Evolutionary conservation across 2,329 filamentous ascomycete genomes (phyloP).

Genomic region (Colletotrichum shisoi): DNA sequence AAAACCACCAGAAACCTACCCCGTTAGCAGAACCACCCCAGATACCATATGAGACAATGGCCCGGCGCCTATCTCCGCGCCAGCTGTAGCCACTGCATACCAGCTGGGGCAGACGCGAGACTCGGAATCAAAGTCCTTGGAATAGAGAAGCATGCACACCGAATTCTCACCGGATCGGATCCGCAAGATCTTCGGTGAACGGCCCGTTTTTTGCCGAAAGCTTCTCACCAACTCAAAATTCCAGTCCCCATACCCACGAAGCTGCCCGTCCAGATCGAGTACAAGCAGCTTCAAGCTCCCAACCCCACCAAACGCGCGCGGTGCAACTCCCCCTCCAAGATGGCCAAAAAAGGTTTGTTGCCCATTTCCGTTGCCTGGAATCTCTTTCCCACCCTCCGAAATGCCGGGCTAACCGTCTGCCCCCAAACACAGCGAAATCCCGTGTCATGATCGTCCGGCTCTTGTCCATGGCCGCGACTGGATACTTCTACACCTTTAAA

Average conservation of each 20-base stretch:
- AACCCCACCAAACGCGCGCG: conserved; percentile 15
- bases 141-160: neutral
- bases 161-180: conserved; percentile 4
- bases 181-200: conserved; percentile 11
- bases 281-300: conserved; percentile 29
- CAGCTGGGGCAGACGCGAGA: neutral
- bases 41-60: neutral
- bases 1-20: neutral
- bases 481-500: conserved; percentile 92
- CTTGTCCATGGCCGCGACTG: conserved; percentile 97
- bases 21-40: neutral
- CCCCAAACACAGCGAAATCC: conserved; percentile 73
- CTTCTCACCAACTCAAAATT: conserved; percentile 28
- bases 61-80: neutral
- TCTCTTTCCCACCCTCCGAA: neutral
- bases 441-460: conserved; percentile 93
- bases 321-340: conserved; percentile 25
- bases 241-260: conserved; percentile 21
- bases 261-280: conserved; percentile 40
- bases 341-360: conserved; percentile 39
- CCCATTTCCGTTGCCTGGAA: neutral
- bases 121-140: neutral
- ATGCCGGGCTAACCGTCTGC: conserved; percentile 10
- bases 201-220: conserved; percentile 35
- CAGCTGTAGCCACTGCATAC: neutral